These are phyloP conservation scores for Gossypium gossypioides DNA, from an alignment of 441 rosid species.

Conservation along the genomic window DNA sequence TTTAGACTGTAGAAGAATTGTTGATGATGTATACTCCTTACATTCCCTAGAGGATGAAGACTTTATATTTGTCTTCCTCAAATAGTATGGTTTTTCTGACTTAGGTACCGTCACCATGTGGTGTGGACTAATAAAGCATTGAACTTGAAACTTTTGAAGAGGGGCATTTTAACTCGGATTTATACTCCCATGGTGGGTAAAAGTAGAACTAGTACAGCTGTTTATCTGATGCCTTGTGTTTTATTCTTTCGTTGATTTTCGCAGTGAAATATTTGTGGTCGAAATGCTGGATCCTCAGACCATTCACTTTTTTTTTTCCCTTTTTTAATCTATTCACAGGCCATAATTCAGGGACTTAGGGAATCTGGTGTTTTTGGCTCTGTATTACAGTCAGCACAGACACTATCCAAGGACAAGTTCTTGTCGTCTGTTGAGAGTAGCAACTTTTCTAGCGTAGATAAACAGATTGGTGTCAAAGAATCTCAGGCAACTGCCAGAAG, in stretches of 20 bases:
- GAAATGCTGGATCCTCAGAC: background rate
- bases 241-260: background rate
- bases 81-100: slow-evolving; percentile 5
- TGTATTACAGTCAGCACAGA: slow-evolving; percentile 41
- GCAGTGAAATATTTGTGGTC: background rate
- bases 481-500: slow-evolving; percentile 41
- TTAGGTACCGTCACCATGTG: slow-evolving; percentile 67
- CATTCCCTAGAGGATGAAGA: background rate
- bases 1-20: no score
- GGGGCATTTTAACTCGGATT: slow-evolving; percentile 68
- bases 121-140: slow-evolving; percentile 58
- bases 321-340: slow-evolving; percentile 28
- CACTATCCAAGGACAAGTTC: slow-evolving; percentile 30
- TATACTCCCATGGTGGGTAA: slow-evolving; percentile 70
- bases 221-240: background rate
- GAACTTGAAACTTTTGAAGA: slow-evolving; percentile 57
- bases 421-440: slow-evolving; percentile 23
- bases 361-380: slow-evolving; percentile 66
- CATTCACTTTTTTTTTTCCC: background rate
- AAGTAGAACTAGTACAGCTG: slow-evolving; percentile 11
- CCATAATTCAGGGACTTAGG: slow-evolving; percentile 58
- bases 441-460: slow-evolving; percentile 20
- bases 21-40: background rate
- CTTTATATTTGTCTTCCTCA: background rate
- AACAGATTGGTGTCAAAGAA: slow-evolving; percentile 29